Evolutionary conservation across 2,329 filamentous ascomycete genomes (phyloP).

Genomic region (Podosphaera leucotricha): DNA sequence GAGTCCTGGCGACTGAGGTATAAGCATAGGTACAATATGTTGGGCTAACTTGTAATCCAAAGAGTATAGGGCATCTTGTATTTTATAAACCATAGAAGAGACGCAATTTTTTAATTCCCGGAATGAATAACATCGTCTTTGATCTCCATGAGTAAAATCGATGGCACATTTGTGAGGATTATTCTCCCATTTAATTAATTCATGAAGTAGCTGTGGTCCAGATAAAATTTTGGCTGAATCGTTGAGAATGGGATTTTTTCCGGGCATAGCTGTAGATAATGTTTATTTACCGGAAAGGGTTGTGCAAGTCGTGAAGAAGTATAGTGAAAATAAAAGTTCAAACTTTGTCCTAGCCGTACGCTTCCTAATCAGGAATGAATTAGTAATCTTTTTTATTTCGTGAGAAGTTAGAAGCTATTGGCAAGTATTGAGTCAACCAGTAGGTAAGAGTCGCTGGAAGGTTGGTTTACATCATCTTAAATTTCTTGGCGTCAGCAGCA

Average conservation of each 20-base stretch:
- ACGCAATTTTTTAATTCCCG: constrained; percentile 20
- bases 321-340: background rate
- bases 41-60: constrained; percentile 9
- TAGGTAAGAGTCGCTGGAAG: too few species aligned
- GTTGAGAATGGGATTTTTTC: constrained; percentile 31
- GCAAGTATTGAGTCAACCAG: too few species aligned
- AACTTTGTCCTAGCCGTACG: too few species aligned
- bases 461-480: too few species aligned
- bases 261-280: constrained; percentile 6
- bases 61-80: constrained; percentile 3
- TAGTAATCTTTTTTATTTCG: too few species aligned
- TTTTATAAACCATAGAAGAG: constrained; percentile 6
- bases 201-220: constrained; percentile 33
- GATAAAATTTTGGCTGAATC: constrained; percentile 24
- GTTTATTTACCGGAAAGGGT: background rate
- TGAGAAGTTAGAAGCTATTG: too few species aligned
- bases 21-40: constrained; percentile 46
- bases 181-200: constrained; percentile 30
- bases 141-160: constrained; percentile 33
- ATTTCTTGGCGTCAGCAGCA: too few species aligned
- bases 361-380: too few species aligned
- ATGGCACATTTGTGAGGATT: constrained; percentile 27
- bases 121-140: constrained; percentile 12
- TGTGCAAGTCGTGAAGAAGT: background rate
- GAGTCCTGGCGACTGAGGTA: constrained; percentile 53